Evolutionary conservation across 2,329 filamentous ascomycete genomes (phyloP).

Genomic region (Trichoderma endophyticum): DNA sequence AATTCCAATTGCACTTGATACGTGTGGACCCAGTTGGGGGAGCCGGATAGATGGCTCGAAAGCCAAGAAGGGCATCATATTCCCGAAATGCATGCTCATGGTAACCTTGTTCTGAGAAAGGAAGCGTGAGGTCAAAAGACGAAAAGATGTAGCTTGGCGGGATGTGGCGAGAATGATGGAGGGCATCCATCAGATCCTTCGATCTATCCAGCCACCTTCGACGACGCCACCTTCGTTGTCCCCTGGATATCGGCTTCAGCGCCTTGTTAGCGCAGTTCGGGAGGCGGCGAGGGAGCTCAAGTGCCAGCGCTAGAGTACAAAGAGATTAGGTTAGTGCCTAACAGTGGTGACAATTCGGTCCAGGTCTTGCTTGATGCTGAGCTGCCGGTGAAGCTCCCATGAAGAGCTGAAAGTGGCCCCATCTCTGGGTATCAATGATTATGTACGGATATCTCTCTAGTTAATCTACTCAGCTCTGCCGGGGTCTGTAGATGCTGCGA

Average conservation of each 20-base stretch:
- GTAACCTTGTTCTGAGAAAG: neutral
- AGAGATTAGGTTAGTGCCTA: neutral
- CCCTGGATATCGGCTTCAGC: neutral
- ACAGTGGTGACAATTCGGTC: neutral
- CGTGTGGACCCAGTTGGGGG: neutral
- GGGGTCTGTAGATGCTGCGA: neutral
- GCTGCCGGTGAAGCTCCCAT: neutral
- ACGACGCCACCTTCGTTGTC: neutral
- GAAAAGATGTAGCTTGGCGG: neutral
- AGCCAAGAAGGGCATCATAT: neutral
- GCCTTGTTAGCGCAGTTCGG: neutral
- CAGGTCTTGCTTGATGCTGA: neutral
- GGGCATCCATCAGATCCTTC: neutral
- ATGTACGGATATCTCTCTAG: neutral
- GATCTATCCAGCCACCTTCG: neutral
- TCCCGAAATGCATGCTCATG: neutral
- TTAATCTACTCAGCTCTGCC: slow-evolving; percentile 5
- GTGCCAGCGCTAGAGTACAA: neutral
- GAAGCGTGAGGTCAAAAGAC: neutral
- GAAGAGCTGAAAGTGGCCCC: neutral
- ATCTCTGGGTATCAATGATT: neutral
- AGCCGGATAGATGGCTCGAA: neutral
- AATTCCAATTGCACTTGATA: neutral
- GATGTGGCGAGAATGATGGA: neutral
- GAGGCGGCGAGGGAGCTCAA: neutral